Percentiles rank a stretch among this genome's conserved stretches.
phyloP scores from a whole-genome alignment of 1,139 yeast species.

The Insectozyma bohioensis region DNA sequence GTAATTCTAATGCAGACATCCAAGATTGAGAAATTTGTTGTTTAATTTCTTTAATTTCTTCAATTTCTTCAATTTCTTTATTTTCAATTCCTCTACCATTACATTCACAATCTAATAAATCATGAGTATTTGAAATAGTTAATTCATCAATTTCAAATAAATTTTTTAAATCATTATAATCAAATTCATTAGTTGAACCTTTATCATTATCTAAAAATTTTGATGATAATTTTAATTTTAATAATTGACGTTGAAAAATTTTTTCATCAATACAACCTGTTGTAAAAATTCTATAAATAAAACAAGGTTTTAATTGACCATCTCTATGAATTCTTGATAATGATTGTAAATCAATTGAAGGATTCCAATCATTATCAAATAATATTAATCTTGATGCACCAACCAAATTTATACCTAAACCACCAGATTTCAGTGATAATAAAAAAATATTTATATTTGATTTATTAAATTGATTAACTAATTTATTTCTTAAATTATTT shows the following conservation, averaged over 20 bases:
- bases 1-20: slow-evolving; percentile 45
- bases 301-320: slow-evolving; percentile 81
- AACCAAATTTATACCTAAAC: slow-evolving; percentile 83
- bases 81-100: slow-evolving; percentile 30
- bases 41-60: slow-evolving; percentile 10
- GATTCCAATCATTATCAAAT: slow-evolving; percentile 94
- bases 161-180: slow-evolving; percentile 66
- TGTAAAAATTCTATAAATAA: slow-evolving; percentile 76
- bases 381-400: slow-evolving; percentile 87
- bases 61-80: slow-evolving; percentile 11
- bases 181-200: slow-evolving; percentile 47
- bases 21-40: slow-evolving; percentile 28
- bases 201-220: slow-evolving; percentile 63
- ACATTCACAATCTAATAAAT: slow-evolving; percentile 74
- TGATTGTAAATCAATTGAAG: slow-evolving; percentile 89
- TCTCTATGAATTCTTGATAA: slow-evolving; percentile 96
- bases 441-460: slow-evolving; percentile 60
- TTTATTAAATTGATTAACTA: slow-evolving; percentile 71
- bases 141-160: slow-evolving; percentile 59
- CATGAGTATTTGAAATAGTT: slow-evolving; percentile 77
- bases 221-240: slow-evolving; percentile 78
- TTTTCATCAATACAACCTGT: slow-evolving; percentile 95
- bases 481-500: slow-evolving; percentile 56
- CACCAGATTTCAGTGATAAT: slow-evolving; percentile 90
- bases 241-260: slow-evolving; percentile 88